phyloP scores from a whole-genome alignment of 225 moss, liverwort and hornwort genomes.

The Polytrichum formosum region DNA sequence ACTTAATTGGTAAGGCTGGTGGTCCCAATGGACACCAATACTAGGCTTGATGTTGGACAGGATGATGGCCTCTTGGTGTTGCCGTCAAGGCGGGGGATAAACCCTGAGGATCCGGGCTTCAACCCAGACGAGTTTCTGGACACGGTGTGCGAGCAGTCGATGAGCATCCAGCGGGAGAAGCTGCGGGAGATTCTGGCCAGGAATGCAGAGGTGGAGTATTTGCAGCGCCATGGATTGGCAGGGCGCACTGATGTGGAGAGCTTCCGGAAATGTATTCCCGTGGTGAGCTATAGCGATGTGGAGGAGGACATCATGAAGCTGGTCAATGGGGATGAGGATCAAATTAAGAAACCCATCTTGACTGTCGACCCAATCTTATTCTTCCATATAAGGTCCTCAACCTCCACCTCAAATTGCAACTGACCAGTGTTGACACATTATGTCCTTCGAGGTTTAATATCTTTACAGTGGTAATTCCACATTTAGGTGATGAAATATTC shows the following conservation, averaged over 20 bases:
- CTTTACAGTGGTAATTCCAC: no score
- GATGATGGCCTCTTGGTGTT: slow-evolving; percentile 14
- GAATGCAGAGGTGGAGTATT: slow-evolving; percentile 52
- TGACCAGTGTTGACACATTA: no score
- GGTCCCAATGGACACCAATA: no score
- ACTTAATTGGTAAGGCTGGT: no score
- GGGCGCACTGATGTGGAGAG: slow-evolving; percentile 51
- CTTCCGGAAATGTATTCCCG: slow-evolving; percentile 52
- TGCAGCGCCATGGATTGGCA: slow-evolving; percentile 47
- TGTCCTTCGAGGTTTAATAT: no score
- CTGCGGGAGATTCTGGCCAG: slow-evolving; percentile 52
- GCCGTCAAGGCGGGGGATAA: slow-evolving; percentile 35
- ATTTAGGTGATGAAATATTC: no score
- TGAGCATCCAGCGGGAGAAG: slow-evolving; percentile 43
- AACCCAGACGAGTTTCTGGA: slow-evolving; percentile 33
- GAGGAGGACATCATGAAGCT: slow-evolving; percentile 42
- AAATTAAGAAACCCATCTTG: slow-evolving; percentile 27
- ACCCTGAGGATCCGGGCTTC: slow-evolving; percentile 19
- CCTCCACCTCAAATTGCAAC: no score
- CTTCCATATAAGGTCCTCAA: slow-evolving; percentile 19
- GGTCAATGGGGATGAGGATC: slow-evolving; percentile 20
- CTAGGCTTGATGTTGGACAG: no score
- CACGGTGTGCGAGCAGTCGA: slow-evolving; percentile 33
- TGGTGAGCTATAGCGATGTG: slow-evolving; percentile 44
- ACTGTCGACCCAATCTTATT: slow-evolving; percentile 39